Evolutionary conservation across 176 grass and related monocot genomes (phyloP).

Genomic region (Zea mays): Zm-B73-REFERENCE-NAM-5.0 NC_050100.1:149750001-149750500

Average conservation of each 20-base stretch:
- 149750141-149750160: slow-evolving; percentile 94
- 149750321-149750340: slow-evolving; percentile 95
- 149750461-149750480: slow-evolving; percentile 7
- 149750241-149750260: slow-evolving; percentile 91
- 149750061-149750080: slow-evolving; percentile 37
- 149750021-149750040: neutral
- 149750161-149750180: slow-evolving; percentile 95
- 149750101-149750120: slow-evolving; percentile 85
- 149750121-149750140: slow-evolving; percentile 93
- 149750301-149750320: slow-evolving; percentile 99
- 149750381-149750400: neutral
- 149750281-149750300: slow-evolving; percentile 98
- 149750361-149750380: slow-evolving; percentile 24
- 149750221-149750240: slow-evolving; percentile 98
- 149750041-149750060: neutral
- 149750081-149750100: slow-evolving; percentile 78
- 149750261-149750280: slow-evolving; percentile 80
- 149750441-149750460: slow-evolving; percentile 7
- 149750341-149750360: slow-evolving; percentile 74
- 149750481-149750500: slow-evolving; percentile 92
- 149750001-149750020: neutral
- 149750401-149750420: slow-evolving; percentile 4
- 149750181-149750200: slow-evolving; percentile 94
- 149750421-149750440: slow-evolving; percentile 56
- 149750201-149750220: slow-evolving; percentile 20